Base-by-base conservation (phyloP, 495 filamentous ascomycete species). In the Penicillium malachiteum region DNA sequence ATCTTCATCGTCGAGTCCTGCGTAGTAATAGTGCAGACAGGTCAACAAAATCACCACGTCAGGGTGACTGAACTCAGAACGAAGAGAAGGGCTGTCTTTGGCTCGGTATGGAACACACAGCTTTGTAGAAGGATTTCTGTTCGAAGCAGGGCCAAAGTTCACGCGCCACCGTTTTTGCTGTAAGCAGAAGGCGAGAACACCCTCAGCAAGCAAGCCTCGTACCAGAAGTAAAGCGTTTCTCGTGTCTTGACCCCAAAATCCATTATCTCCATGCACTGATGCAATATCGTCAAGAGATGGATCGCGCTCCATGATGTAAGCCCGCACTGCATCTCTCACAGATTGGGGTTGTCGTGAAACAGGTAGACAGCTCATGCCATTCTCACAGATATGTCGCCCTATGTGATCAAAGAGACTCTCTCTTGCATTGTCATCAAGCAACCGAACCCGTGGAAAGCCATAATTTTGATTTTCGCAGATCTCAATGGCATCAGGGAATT, bases 41-140 rank as follows among this genome's bases (percentile, higher is more conserved):
- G 89, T 90, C n/a, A 92, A 62, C 6, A 84, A 53, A 17, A 91
- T 85, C 33, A 79, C 74, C 0, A 86, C 81, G 62, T 92, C 88
- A 0, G 87, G 87, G 57, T 92, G 87, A 35, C 86, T 85, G 66
- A 87, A 91, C 58, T 92, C 88, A 0, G 88, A 81, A 3, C 82
- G 74, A 0, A 75, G 70, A 0, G 85, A 73, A 1, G 87, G 87
- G 17, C 60, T 79, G 47, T 87, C 87, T 57, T 91, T 93, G 1
- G 84, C 82, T n/a, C 81, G 73, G 53, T 81, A 93, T 0, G 89
- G 89, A 0, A 92, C 50, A 14, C 9, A 40, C 3, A 56, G 53
- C 46, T 17, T 38, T 3, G 54, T 51, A 9, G 40, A 7, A 7
- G 48, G 47, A 32, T 8, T 21, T 39, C 54, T 12, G 9, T 17